Evolutionary conservation across 148 eudicot genomes (phyloP).

Genomic region (Beta vulgaris): DNA sequence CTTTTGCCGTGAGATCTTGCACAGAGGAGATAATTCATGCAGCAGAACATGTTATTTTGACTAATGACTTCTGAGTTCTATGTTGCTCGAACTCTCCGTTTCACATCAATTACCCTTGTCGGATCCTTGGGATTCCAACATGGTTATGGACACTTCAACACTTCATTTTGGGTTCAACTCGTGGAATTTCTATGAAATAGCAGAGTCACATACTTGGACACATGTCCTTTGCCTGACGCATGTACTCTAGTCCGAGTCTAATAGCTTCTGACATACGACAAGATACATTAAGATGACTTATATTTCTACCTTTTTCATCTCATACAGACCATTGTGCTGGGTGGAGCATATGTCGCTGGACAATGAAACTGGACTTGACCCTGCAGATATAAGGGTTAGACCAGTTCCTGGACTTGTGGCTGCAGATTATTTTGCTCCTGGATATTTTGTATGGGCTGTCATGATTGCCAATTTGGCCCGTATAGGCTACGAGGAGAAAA

Average conservation of each 20-base stretch:
- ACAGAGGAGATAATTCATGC: no score
- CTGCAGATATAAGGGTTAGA: conserved; percentile 70
- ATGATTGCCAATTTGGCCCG: conserved; percentile 85
- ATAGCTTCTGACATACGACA: no score
- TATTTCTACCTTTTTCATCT: conserved; percentile 9
- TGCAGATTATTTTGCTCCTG: conserved; percentile 90
- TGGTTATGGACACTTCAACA: no score
- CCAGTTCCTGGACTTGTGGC: conserved; percentile 90
- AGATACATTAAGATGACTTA: neutral
- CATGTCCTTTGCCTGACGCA: no score
- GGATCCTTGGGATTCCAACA: no score
- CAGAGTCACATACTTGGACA: no score
- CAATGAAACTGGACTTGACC: conserved; percentile 90
- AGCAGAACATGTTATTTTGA: neutral
- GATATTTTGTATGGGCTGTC: conserved; percentile 95
- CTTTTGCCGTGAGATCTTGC: neutral
- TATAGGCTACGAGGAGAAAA: conserved; percentile 90
- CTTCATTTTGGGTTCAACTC: no score
- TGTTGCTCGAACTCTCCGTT: no score
- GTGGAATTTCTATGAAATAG: no score
- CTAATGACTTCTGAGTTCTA: no score
- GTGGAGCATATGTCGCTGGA: conserved; percentile 91
- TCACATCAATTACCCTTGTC: no score
- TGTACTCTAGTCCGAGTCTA: no score
- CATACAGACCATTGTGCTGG: conserved; percentile 83